phyloP scores from a whole-genome alignment of 305 asterid genomes.

The Solanum hybrid region DNA sequence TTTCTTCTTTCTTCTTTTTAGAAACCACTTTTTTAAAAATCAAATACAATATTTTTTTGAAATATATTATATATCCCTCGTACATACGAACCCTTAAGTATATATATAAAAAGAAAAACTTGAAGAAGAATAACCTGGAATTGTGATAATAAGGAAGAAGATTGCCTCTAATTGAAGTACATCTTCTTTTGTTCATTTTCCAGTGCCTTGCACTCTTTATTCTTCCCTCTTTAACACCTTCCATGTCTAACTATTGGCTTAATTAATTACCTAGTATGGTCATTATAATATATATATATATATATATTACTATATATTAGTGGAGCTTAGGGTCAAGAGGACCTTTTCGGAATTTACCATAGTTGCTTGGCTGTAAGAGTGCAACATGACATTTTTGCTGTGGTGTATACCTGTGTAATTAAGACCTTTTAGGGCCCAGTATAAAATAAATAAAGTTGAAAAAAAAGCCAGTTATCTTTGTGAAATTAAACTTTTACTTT shows the following conservation, averaged over 20 bases:
- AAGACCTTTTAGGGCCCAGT: not conserved
- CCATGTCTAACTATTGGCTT: not conserved
- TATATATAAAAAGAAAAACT: not conserved
- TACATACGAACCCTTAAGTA: not conserved
- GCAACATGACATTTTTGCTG: not conserved
- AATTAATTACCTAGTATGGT: not conserved
- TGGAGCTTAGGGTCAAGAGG: too few relatives aligned
- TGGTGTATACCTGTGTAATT: not conserved
- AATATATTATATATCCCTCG: not conserved
- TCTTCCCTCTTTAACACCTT: not conserved
- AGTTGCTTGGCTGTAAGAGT: not conserved
- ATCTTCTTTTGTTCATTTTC: not conserved
- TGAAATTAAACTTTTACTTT: not conserved
- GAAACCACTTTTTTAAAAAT: too few relatives aligned
- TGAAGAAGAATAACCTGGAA: not conserved
- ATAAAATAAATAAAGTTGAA: not conserved
- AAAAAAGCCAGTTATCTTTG: not conserved
- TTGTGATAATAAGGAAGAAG: conserved; percentile 1
- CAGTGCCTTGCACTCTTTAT: not conserved
- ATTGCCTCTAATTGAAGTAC: not conserved
- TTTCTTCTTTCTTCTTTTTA: not conserved
- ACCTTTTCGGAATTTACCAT: too few relatives aligned
- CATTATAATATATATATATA: not conserved
- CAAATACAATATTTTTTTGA: not conserved
- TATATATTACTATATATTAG: not conserved